Conservation (phyloP, 108 stramenopile species). For the Cyclotella atomus region DNA sequence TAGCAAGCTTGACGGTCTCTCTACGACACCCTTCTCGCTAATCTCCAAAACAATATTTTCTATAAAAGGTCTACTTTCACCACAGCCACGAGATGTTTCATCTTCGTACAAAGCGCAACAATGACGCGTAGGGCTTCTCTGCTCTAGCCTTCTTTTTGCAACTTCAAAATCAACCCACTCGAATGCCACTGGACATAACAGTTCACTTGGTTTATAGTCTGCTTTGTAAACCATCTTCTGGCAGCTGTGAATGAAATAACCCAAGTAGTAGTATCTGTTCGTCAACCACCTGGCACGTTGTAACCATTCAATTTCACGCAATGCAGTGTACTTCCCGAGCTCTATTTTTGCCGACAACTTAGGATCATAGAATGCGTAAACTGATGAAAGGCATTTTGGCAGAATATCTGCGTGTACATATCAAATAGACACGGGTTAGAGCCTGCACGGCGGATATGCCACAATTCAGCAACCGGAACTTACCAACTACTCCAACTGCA, state of each 20-base stretch:
- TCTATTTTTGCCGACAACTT: constrained; percentile 66
- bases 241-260: constrained; percentile 95
- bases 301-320: constrained; percentile 94
- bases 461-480: background rate
- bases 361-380: constrained; percentile 97
- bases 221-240: constrained; percentile 97
- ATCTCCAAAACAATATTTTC: constrained; percentile 58
- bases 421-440: background rate
- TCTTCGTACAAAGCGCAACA: constrained; percentile 49
- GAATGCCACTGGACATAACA: constrained; percentile 84
- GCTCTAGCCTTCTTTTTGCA: constrained; percentile 62
- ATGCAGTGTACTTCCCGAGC: constrained; percentile 92
- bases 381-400: constrained; percentile 89
- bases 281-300: constrained; percentile 39
- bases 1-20: constrained; percentile 41
- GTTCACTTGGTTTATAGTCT: constrained; percentile 91
- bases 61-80: constrained; percentile 9
- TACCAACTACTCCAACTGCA: constrained; percentile 24
- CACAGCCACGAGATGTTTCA: background rate
- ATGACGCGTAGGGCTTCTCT: constrained; percentile 55
- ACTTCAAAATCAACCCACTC: constrained; percentile 84
- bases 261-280: constrained; percentile 92
- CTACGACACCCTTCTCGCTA: constrained; percentile 41
- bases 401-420: constrained; percentile 88
- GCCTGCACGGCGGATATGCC: background rate